Evolutionary conservation across 192 early-diverging fungal species (phyloP), one percentile per base, ranked within the genome.

Genomic region (Umbelopsis vinacea): DNA sequence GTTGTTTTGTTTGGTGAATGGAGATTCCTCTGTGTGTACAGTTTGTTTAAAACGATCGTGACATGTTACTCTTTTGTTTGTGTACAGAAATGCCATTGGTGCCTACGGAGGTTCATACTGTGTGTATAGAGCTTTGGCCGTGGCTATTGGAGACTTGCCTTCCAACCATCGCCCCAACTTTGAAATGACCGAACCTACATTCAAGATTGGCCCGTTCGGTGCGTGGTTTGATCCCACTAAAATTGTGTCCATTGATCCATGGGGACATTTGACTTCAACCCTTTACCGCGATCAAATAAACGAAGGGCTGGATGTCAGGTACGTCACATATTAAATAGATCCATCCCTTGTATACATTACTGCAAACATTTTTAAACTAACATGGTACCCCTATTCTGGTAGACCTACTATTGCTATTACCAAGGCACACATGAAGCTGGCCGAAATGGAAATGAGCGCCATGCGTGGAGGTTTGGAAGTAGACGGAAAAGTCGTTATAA

Each of bases 241-340:
- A 79, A 96, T 98, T 76, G 96, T 98, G 17, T 96, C 95, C 0
- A 78, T 98, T 75, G 96, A 98, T 76, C 95, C 96, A 37, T 98
- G 90, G 86, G 96, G 96, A 33, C 95, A 96, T 78, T 74, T 92
- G 43, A 87, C 89, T 3, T 86, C 87, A 52, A 78, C 88, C 33
- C 83, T 87, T 48, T 96, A 85, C 75, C 69, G 70, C 48, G 73
- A 84, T 6, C 76, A 93, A 47, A 81, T 94, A 37, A 82, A 90
- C 7, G 66, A 81, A 4, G 95, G 94, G 21, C 57, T 93, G 10
- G 96, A 98, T 73, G 77, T 98, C 10, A 73, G 77, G 77, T 78
- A 74, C 21, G 26, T 8, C 7, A 45, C n/a, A 54, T 54, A 14
- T 21, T 2, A 46, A 24, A n/a, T 47, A 11, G 21, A 63, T 11